These are phyloP conservation scores for Epichloe hybrida DNA, from an alignment of 2,329 filamentous ascomycete species.

Conservation along the genomic window DNA sequence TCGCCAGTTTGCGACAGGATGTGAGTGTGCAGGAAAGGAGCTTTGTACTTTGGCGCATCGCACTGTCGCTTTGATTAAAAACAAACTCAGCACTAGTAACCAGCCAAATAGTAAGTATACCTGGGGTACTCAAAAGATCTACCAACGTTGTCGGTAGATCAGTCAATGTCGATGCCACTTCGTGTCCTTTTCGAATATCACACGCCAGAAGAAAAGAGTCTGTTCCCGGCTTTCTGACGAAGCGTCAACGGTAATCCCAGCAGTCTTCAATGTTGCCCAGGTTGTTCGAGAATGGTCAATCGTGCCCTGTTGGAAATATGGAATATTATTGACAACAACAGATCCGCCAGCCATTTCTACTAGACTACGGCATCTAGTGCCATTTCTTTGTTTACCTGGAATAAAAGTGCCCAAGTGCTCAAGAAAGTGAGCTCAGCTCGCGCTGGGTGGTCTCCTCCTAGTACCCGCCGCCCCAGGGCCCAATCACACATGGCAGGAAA, in stretches of 20 bases:
- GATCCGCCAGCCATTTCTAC: no score
- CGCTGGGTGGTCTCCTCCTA: conserved; percentile 1
- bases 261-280: no score
- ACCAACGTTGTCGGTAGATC: neutral
- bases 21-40: neutral
- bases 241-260: no score
- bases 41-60: neutral
- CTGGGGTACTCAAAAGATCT: neutral
- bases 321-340: no score
- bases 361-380: neutral
- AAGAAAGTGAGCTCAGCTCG: neutral
- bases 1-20: neutral
- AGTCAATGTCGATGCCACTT: no score
- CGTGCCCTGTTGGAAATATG: no score
- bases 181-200: no score
- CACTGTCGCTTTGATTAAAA: no score
- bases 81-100: no score
- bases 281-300: no score
- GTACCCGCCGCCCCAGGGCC: conserved; percentile 12
- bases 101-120: no score
- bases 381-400: neutral
- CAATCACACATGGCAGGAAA: conserved; percentile 26
- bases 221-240: no score
- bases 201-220: neutral
- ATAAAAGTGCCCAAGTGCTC: neutral